Evolutionary conservation across 495 filamentous ascomycete species (phyloP).

Genomic region (Cercophora sp.): DNA sequence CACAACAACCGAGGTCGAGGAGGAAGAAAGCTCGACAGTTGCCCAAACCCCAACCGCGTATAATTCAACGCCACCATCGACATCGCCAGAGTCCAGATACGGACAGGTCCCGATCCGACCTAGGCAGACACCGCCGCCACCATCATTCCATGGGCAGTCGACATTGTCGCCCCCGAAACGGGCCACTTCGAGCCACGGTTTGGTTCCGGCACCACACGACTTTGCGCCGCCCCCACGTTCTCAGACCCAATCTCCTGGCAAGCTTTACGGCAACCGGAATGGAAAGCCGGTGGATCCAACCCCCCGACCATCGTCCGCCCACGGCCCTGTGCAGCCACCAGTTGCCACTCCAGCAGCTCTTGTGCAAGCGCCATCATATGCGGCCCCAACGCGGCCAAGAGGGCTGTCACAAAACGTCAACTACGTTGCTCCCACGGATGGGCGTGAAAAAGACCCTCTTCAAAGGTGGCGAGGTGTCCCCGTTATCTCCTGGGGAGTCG

Average conservation of each 20-base stretch:
- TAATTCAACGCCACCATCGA: constrained; percentile 11
- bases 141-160: constrained; percentile 28
- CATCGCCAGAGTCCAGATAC: constrained; percentile 32
- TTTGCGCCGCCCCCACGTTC: constrained; percentile 64
- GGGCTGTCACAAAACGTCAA: constrained; percentile 41
- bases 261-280: constrained; percentile 46
- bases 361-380: no score
- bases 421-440: constrained; percentile 64
- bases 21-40: constrained; percentile 35
- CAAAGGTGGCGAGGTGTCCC: constrained; percentile 88
- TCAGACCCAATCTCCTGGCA: constrained; percentile 80
- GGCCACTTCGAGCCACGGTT: constrained; percentile 43
- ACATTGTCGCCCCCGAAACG: constrained; percentile 53
- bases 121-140: constrained; percentile 44
- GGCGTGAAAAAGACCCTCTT: constrained; percentile 72
- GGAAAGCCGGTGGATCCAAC: constrained; percentile 49
- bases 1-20: constrained; percentile 51
- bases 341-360: constrained; percentile 23
- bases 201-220: constrained; percentile 33
- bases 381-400: constrained; percentile 25
- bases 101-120: constrained; percentile 22
- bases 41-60: constrained; percentile 22
- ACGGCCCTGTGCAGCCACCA: constrained; percentile 51
- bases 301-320: constrained; percentile 66
- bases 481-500: constrained; percentile 82